phyloP scores from a whole-genome alignment of 192 early-diverging fungal genomes.

The Umbelopsis ramanniana region DNA sequence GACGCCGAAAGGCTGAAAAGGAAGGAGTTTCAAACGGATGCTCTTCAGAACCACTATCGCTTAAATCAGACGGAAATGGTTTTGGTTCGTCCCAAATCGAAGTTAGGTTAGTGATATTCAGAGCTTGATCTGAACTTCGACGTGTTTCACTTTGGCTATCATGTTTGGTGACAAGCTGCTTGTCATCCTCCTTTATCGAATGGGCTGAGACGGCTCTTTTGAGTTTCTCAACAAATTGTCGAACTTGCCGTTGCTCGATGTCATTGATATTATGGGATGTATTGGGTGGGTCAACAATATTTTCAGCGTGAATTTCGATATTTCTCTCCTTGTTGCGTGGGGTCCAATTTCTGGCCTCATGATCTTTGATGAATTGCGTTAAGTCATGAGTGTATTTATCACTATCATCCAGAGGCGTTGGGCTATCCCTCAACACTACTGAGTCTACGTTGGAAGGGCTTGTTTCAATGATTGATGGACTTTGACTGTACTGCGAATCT shows the following conservation, averaged over 20 bases:
- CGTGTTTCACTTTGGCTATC: background rate
- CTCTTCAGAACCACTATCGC: background rate
- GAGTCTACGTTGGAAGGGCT: background rate
- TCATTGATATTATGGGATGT: background rate
- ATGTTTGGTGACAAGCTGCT: background rate
- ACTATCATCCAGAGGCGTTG: background rate
- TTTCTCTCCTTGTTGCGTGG: background rate
- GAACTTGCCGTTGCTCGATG: constrained; percentile 4
- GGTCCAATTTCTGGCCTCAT: background rate
- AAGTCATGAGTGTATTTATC: background rate
- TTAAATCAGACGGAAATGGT: background rate
- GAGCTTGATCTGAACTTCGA: background rate
- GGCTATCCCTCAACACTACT: background rate
- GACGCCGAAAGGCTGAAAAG: background rate
- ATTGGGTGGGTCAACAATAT: background rate
- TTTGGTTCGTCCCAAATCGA: background rate
- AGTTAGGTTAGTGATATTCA: background rate
- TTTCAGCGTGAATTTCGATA: background rate
- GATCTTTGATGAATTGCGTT: background rate
- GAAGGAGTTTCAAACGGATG: background rate
- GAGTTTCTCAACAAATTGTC: constrained; percentile 7
- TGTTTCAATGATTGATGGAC: background rate
- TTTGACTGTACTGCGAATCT: background rate
- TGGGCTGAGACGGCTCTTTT: constrained; percentile 4
- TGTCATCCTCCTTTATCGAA: background rate